Conservation (phyloP, 2,329 filamentous ascomycete genomes). For the Sordariomycetes sp. region DNA sequence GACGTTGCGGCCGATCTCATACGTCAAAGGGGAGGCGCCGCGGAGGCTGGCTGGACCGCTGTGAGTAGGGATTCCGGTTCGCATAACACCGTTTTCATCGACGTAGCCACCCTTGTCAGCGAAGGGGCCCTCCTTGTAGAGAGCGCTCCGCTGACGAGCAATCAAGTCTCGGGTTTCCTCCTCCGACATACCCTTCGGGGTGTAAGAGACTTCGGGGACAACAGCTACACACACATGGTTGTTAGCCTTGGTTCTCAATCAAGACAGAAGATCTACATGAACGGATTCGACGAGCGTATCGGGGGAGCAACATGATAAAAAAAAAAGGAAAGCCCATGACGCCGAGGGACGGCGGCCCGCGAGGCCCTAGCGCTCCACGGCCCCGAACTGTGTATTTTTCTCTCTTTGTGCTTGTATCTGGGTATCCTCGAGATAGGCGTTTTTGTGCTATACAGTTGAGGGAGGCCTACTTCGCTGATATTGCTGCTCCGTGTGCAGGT, state of each 20-base stretch:
- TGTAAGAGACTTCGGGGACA: slow-evolving; percentile 28
- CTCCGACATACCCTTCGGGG: slow-evolving; percentile 77
- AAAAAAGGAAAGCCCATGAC: neutral
- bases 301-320: slow-evolving; percentile 2
- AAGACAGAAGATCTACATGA: slow-evolving; percentile 5
- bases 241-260: slow-evolving; percentile 6
- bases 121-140: slow-evolving; percentile 73
- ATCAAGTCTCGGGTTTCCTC: slow-evolving; percentile 94
- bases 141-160: slow-evolving; percentile 84
- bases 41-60: slow-evolving; percentile 55
- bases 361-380: slow-evolving; percentile 6
- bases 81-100: slow-evolving; percentile 55
- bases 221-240: slow-evolving; percentile 28
- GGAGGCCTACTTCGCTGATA: slow-evolving; percentile 97
- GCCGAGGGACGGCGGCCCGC: neutral
- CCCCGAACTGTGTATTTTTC: slow-evolving; percentile 21
- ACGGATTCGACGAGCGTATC: slow-evolving; percentile 1
- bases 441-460: slow-evolving; percentile 56
- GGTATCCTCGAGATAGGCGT: slow-evolving; percentile 5
- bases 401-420: slow-evolving; percentile 2
- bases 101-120: slow-evolving; percentile 56
- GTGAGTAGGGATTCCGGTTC: slow-evolving; percentile 55
- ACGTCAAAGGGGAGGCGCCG: slow-evolving; percentile 70
- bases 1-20: slow-evolving; percentile 36
- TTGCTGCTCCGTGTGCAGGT: slow-evolving; percentile 99